A percentile compares a stretch with the other conserved stretches of the same genome.
phyloP scores from a whole-genome alignment of 495 filamentous ascomycete species.

The Trichoderma erinaceum region DNA sequence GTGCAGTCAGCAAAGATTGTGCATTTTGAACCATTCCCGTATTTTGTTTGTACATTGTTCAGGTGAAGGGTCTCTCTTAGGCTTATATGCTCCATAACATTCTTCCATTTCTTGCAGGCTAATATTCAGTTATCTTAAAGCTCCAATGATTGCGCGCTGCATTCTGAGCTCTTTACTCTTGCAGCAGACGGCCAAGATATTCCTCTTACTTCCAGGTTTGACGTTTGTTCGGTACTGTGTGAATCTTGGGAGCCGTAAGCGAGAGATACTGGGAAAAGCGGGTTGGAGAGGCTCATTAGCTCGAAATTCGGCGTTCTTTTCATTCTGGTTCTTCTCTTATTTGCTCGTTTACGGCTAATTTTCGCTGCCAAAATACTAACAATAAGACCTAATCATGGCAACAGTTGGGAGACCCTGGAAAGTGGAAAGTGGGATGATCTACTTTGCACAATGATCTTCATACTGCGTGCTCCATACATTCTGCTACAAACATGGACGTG shows the following conservation, averaged over 20 bases:
- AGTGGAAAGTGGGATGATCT: too few relatives aligned
- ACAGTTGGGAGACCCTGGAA: too few relatives aligned
- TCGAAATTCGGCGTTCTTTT: not conserved
- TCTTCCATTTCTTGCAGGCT: not conserved
- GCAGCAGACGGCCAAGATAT: not conserved
- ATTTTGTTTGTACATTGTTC: not conserved
- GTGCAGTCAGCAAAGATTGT: not conserved
- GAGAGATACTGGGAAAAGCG: not conserved
- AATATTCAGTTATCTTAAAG: not conserved
- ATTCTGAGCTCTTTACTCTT: not conserved
- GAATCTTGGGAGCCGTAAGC: not conserved
- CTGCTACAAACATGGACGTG: not conserved
- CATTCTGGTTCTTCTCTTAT: too few relatives aligned
- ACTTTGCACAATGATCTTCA: too few relatives aligned
- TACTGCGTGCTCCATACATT: too few relatives aligned
- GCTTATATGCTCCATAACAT: not conserved
- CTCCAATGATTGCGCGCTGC: not conserved
- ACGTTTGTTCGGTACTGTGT: not conserved
- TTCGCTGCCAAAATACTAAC: too few relatives aligned
- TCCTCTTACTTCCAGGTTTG: not conserved
- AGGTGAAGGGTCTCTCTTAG: not conserved
- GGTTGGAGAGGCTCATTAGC: not conserved
- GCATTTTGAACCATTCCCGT: not conserved
- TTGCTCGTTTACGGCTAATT: too few relatives aligned
- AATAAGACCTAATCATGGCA: too few relatives aligned